Evolutionary conservation across 345 rosid species (phyloP), one percentile per base, ranked within the genome.

Genomic region (Kernera saxatilis): DNA sequence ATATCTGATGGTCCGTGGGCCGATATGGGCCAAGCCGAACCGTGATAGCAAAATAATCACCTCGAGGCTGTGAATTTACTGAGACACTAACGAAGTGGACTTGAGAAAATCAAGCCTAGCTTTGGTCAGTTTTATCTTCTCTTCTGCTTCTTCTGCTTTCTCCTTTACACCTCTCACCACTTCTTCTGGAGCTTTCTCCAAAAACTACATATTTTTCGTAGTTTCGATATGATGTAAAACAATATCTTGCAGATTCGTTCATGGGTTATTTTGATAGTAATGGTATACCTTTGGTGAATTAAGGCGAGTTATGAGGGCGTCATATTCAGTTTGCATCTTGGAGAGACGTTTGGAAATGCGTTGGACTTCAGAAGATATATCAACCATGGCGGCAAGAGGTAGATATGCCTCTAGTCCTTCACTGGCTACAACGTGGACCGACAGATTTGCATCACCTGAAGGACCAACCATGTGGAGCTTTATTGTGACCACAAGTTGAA

Each of bases 331-430:
- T 73, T 91, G 88, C 96, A 94, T 89, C 84, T 91, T 94, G 29
- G 86, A 75, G 52, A 94, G 90, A 59, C 95, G 94, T 79, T 89
- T 89, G 13, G 97, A 80, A 74, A 91, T 93, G 78, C 97, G 95
- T 68, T 87, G 83, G 36, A 91, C 87, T 82, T 94, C 99, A 60
- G 89, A 80, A 51, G 96, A 91, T 78, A 94, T 81, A 76, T 88
- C 95, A 67, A 94, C 91, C 97, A 94, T 89, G 70, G 84, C 97
- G 5, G 93, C 84, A 51, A 94, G 96, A 10, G 97, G 97, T 52
- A 94, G 95, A 82, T 89, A 91, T 45, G 99, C 97, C 79, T 94
- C 99, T 46, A 94, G 84, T 54, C 97, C 99, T 79, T 94, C 95
- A 67, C 97, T 84, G 22, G 97, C 99, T 73, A 94, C 97, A 54